phyloP scores from a whole-genome alignment of 305 asterid species.

The Fraxinus nigra region DNA sequence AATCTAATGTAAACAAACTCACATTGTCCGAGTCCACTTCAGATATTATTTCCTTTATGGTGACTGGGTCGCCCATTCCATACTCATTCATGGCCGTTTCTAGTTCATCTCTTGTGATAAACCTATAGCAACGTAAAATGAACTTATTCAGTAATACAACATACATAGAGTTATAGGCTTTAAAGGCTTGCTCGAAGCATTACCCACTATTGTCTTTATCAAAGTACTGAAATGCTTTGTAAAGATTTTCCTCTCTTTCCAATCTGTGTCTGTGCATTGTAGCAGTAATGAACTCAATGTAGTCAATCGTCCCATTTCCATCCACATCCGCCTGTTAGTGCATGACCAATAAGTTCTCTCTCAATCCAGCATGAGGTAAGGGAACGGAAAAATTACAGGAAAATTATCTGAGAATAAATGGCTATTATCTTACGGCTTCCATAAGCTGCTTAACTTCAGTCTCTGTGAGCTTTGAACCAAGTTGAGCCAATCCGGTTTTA shows the following conservation, averaged over 20 bases:
- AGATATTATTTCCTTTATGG: constrained; percentile 67
- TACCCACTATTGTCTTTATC: constrained; percentile 87
- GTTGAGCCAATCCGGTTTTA: constrained; percentile 68
- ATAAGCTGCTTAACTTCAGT: constrained; percentile 81
- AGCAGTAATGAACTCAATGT: constrained; percentile 81
- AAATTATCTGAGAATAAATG: neutral
- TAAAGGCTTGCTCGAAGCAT: constrained; percentile 1
- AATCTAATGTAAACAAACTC: constrained; percentile 22
- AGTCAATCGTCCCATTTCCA: constrained; percentile 85
- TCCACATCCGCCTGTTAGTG: constrained; percentile 79
- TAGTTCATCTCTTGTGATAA: constrained; percentile 72
- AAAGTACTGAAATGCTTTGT: constrained; percentile 74
- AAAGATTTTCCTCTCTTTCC: constrained; percentile 76
- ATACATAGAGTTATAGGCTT: neutral
- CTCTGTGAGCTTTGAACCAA: constrained; percentile 83
- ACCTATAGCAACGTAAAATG: constrained; percentile 33
- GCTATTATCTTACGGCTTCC: constrained; percentile 70
- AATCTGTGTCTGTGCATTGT: constrained; percentile 93
- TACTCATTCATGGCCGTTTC: constrained; percentile 74
- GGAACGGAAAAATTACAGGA: neutral
- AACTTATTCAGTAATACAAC: neutral
- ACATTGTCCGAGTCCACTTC: constrained; percentile 88
- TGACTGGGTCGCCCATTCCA: constrained; percentile 61
- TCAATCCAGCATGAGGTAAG: neutral
- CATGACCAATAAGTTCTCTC: neutral